These are phyloP conservation scores for Phanerochaete sordida DNA, from an alignment of 768 basidiomycete species.

Conservation along the genomic window DNA sequence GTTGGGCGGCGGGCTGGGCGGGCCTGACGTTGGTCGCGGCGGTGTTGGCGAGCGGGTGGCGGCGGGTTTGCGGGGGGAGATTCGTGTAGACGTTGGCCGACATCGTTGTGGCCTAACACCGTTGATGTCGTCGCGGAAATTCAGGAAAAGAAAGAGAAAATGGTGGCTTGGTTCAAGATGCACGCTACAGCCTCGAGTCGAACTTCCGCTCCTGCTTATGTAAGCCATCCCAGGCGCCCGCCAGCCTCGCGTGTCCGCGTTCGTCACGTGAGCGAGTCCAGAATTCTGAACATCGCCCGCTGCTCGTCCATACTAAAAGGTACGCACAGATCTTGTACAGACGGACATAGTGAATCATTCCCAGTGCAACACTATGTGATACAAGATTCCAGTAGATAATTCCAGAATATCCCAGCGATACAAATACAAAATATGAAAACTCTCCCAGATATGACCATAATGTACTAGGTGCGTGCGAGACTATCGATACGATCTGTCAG, in stretches of 20 bases:
- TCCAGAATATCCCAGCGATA: no score
- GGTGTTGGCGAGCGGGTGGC: slow-evolving; percentile 25
- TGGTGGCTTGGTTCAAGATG: background rate
- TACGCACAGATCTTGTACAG: no score
- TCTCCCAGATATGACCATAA: no score
- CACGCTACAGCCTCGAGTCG: background rate
- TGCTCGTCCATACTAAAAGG: no score
- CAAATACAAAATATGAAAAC: no score
- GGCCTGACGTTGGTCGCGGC: slow-evolving; percentile 20
- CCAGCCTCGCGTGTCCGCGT: background rate
- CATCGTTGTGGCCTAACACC: slow-evolving; percentile 29
- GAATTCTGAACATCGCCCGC: background rate
- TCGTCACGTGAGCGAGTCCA: slow-evolving; percentile 5
- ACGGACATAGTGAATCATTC: no score
- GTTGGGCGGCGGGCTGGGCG: background rate
- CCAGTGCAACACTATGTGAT: no score
- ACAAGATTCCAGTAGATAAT: no score
- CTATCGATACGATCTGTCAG: no score
- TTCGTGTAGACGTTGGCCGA: slow-evolving; percentile 17
- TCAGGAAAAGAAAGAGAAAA: slow-evolving; percentile 5
- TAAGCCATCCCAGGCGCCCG: background rate
- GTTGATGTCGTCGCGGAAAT: slow-evolving; percentile 16
- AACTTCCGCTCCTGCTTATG: slow-evolving; percentile 1
- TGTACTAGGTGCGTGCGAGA: no score
- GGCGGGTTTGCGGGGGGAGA: slow-evolving; percentile 22